phyloP scores from a whole-genome alignment of 257 asterid species.

The Solanum dulcamara region DNA sequence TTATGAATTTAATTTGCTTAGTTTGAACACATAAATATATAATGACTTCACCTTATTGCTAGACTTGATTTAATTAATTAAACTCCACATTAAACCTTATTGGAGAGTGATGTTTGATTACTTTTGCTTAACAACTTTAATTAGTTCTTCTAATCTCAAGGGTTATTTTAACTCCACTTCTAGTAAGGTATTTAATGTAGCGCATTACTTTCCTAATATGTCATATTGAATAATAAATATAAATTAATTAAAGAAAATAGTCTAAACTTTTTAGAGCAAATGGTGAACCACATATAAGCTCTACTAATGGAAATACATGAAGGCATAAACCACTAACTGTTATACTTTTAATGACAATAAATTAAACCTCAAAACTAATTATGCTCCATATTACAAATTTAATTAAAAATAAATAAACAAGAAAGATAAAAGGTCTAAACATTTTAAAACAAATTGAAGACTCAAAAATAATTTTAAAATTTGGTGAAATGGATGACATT shows the following conservation, averaged over 20 bases:
- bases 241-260: not conserved
- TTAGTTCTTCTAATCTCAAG: not conserved
- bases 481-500: not conserved
- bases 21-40: not conserved
- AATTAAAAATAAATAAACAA: not conserved
- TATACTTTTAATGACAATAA: not conserved
- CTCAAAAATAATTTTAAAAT: not conserved
- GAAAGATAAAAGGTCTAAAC: not conserved
- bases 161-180: not conserved
- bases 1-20: not conserved
- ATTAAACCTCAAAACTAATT: not conserved
- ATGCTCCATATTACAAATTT: not conserved
- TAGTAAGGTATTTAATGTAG: not conserved
- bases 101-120: not conserved
- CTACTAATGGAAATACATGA: not conserved
- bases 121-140: not conserved
- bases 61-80: not conserved
- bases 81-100: not conserved
- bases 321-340: not conserved
- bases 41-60: not conserved
- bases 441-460: not conserved
- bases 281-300: not conserved
- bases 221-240: not conserved
- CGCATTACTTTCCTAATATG: not conserved
- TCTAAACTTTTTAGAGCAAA: not conserved